Base-by-base conservation (phyloP, 2,329 filamentous ascomycete genomes). In the Zymoseptoria ardabiliae region DNA sequence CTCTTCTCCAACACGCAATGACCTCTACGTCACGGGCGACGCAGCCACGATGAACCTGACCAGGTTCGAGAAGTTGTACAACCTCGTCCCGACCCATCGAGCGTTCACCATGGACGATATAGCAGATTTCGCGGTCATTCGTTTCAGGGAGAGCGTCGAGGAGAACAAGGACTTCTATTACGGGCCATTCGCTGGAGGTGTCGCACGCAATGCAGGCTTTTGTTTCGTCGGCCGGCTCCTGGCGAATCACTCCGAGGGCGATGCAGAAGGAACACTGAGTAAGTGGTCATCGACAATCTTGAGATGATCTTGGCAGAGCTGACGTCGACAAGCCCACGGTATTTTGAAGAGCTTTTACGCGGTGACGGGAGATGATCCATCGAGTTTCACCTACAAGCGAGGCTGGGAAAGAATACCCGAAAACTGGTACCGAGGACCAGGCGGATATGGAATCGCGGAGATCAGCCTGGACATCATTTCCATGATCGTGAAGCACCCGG, bases 1-100 rank as follows among this genome's bases (percentile, higher is more conserved):
- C 68, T 78, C 74, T 0, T 83, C 80, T 50, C 75, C 77, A 51
- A 82, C 80, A 0, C 76, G 81, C 2, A 75, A 78, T 41, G 81
- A 84, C 59, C 69, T 85, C 0, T 84, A 84, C 67, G 58, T 68
- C 3, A 67, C 65, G 19, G 65, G 79, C 4, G 77, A 84, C 62
- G 76, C 77, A 56, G 77, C 77, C 56, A 77, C 76, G 19, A 74
- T 84, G 70, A 79, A 82, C 67, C 75, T 83, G 72, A 73, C 74
- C 11, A 76, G 79, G 53, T 84, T 82, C 64, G 73, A 77, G 67
- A 74, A 78, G 17, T 70, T 80, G 61, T 79, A 81, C 66, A 58
- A 66, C 48, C 53, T 64, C 28, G 55, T 65, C 4, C 56, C 63
- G 10, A 60, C 51, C 53, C 66, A 66, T 61, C 55, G 65, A 23